A percentile compares a stretch with the other conserved stretches of the same genome.
Conservation (phyloP, 1,284 basidiomycete species). For the Cutaneotrichosporon curvatum region DNA sequence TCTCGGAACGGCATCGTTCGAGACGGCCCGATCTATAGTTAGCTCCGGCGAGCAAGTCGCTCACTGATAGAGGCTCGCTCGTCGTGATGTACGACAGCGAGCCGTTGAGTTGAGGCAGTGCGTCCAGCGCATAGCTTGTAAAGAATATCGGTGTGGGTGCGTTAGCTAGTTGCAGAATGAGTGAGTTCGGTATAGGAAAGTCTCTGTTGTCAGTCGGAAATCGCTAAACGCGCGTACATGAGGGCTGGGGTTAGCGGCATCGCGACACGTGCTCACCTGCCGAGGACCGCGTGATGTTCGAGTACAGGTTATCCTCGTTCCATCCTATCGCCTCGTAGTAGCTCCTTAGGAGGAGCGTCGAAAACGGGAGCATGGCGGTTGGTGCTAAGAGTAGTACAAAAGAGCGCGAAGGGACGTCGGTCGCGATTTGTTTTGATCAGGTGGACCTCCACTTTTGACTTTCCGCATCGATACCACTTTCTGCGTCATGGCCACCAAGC, state of each 20-base stretch:
- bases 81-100: constrained; percentile 89
- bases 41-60: constrained; percentile 2
- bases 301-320: constrained; percentile 93
- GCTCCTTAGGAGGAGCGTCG: constrained; percentile 75
- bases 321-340: constrained; percentile 88
- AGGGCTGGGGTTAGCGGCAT: constrained; percentile 39
- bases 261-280: constrained; percentile 52
- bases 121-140: constrained; percentile 85
- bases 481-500: constrained; percentile 18
- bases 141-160: constrained; percentile 82
- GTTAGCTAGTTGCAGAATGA: constrained; percentile 67
- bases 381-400: not conserved
- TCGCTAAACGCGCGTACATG: constrained; percentile 3
- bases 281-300: constrained; percentile 80
- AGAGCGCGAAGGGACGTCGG: not conserved
- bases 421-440: constrained; percentile 1
- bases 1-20: constrained; percentile 75
- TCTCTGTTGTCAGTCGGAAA: constrained; percentile 21
- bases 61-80: constrained; percentile 64
- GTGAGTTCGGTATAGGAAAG: constrained; percentile 38
- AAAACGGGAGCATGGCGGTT: constrained; percentile 51
- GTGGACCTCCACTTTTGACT: not conserved
- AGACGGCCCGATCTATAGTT: constrained; percentile 50
- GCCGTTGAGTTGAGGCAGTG: constrained; percentile 84
- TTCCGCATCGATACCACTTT: not conserved